Evolutionary conservation across 1,284 basidiomycete species (phyloP).

Genomic region (Fomitopsis schrenkii): DNA sequence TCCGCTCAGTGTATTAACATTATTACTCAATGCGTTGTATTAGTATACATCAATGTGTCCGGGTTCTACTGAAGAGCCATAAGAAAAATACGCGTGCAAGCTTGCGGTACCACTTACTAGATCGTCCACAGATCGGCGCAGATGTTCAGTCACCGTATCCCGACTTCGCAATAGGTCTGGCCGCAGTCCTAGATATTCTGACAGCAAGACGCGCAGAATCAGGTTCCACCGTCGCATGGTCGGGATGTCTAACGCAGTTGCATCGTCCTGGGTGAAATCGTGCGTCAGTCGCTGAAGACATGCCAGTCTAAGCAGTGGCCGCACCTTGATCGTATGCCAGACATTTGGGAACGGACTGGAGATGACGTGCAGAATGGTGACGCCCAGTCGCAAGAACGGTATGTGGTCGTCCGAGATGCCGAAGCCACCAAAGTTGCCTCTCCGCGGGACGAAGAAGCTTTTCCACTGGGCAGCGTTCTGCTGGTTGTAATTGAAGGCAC

Average conservation of each 20-base stretch:
- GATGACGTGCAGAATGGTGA: conserved; percentile 90
- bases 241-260: conserved; percentile 77
- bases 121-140: conserved; percentile 12
- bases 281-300: not conserved
- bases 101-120: conserved; percentile 13
- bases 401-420: conserved; percentile 94
- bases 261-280: conserved; percentile 71
- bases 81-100: not conserved
- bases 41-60: conserved; percentile 1
- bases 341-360: conserved; percentile 86
- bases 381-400: conserved; percentile 83
- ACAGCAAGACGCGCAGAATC: conserved; percentile 82
- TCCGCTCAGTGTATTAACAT: not conserved
- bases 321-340: conserved; percentile 82
- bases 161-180: conserved; percentile 28
- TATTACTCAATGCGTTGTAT: not conserved
- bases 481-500: conserved; percentile 48
- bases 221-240: conserved; percentile 91
- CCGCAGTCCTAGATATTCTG: conserved; percentile 84
- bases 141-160: conserved; percentile 1
- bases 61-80: conserved; percentile 4
- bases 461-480: conserved; percentile 41
- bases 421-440: conserved; percentile 39
- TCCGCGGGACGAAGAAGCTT: conserved; percentile 63
- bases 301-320: not conserved